Base-by-base conservation (phyloP, 768 basidiomycete genomes). In the Tricholoma saponaceum region DNA sequence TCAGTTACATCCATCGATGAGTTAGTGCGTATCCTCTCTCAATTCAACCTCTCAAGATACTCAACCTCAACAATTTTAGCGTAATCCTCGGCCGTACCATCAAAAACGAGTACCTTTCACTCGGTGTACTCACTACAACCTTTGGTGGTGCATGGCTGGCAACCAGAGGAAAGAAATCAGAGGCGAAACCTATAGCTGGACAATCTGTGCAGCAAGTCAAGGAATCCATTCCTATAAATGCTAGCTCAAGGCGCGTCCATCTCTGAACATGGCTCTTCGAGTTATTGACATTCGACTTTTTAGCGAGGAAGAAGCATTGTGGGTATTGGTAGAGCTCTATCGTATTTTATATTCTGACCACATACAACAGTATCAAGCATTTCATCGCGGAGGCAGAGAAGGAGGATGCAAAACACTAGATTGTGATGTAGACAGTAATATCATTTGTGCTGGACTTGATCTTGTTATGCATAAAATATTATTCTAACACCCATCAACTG, bases 221-320 rank as follows among this genome's bases (percentile, higher is more conserved):
- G 74, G 80, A 81, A 55, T 76, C 79, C 23, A 85, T 89, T 30
- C 85, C 85, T 46, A 70, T 90, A 43, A 81, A 79, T 56, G 85
- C 86, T 56, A 73, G 81, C 49, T 90, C 88, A 33, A 85, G 80
- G 90, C 89, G 70, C 69, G 87, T 81, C 23, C 44, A 13, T 16
- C 35, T 16, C 25, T 55, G 54, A 58, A 32, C 32, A 22, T 9
- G 28, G 44, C 30, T n/a, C 44, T 35, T 28, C 33, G 25, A 33
- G 26, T 52, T 23, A 46, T 25, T 58, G 50, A 37, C 18, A 50
- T 53, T 51, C 28, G 51, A 53, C 58, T 68, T 18, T 65, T 18
- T 65, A 92, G 90, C 60, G 90, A 93, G 71, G 92, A 94, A 70
- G 91, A 90, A 68, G 78, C 85, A 62, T 93, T 93, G 91, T 93